phyloP scores from a whole-genome alignment of 441 rosid genomes.

The Biscutella laevigata region DNA sequence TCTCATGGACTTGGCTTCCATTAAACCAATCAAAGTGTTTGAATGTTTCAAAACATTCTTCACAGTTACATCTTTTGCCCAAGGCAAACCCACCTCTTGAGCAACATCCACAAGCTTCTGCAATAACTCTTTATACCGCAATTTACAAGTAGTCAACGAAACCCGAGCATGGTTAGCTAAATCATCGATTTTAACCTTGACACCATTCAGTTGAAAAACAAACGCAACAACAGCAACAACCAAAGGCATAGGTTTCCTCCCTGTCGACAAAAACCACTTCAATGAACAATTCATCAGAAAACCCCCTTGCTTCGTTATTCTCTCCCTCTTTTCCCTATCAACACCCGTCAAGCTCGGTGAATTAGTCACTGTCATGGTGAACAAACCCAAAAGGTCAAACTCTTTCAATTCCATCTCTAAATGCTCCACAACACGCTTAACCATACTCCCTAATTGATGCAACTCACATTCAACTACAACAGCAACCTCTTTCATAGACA shows the following conservation, averaged over 20 bases:
- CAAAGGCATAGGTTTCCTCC: constrained; percentile 68
- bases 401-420: constrained; percentile 41
- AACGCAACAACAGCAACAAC: constrained; percentile 65
- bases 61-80: constrained; percentile 67
- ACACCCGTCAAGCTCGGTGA: constrained; percentile 26
- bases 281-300: constrained; percentile 66
- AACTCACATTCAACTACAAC: constrained; percentile 40
- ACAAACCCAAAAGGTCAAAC: constrained; percentile 44
- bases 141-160: constrained; percentile 36
- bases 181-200: constrained; percentile 43
- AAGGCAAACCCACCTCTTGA: constrained; percentile 50
- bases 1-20: constrained; percentile 68
- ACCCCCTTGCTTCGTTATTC: constrained; percentile 54
- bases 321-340: constrained; percentile 33
- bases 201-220: constrained; percentile 53
- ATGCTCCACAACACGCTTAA: constrained; percentile 50
- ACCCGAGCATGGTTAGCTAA: constrained; percentile 38
- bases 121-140: constrained; percentile 55
- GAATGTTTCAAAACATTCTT: constrained; percentile 70
- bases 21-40: constrained; percentile 43
- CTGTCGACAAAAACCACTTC: constrained; percentile 71
- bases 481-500: constrained; percentile 48
- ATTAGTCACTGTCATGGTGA: constrained; percentile 36
- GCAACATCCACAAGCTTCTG: constrained; percentile 63
- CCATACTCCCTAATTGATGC: constrained; percentile 64